These are phyloP conservation scores for Umbellularia californica DNA, from an alignment of 164 flowering plant genomes.

Conservation along the genomic window DNA sequence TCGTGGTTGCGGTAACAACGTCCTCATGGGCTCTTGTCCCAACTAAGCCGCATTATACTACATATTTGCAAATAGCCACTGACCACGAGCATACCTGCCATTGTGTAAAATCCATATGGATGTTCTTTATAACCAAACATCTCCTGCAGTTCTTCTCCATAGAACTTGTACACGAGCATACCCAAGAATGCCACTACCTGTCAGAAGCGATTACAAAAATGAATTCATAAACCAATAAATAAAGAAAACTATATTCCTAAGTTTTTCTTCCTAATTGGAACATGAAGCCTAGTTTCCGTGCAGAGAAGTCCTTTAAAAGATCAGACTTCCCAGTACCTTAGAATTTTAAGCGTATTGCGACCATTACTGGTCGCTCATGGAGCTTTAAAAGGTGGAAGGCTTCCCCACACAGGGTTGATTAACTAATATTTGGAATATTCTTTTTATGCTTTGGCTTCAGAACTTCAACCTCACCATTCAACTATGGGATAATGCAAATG, in stretches of 20 bases:
- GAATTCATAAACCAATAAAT: not conserved
- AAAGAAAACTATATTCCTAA: too few relatives aligned
- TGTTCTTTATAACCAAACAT: constrained; percentile 99
- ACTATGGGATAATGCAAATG: too few relatives aligned
- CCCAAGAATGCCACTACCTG: constrained; percentile 93
- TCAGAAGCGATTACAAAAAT: constrained; percentile 12
- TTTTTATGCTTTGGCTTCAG: too few relatives aligned
- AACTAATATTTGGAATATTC: too few relatives aligned
- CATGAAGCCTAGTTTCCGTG: not conserved
- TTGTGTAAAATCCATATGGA: constrained; percentile 87
- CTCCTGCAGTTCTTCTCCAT: constrained; percentile 90
- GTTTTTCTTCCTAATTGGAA: not conserved
- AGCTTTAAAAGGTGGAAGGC: not conserved
- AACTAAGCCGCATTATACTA: too few relatives aligned
- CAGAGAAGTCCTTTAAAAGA: not conserved
- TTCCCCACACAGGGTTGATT: too few relatives aligned
- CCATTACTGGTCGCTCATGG: not conserved
- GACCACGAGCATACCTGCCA: constrained; percentile 65
- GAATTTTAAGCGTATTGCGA: too few relatives aligned
- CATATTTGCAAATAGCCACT: too few relatives aligned
- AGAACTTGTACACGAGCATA: constrained; percentile 86
- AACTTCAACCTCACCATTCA: too few relatives aligned
- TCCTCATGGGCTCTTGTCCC: too few relatives aligned
- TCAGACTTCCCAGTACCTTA: not conserved
- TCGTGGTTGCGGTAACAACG: too few relatives aligned